Evolutionary conservation across 371 early-diverging fungal genomes (phyloP).

Genomic region (Apophysomyces ossiformis): DNA sequence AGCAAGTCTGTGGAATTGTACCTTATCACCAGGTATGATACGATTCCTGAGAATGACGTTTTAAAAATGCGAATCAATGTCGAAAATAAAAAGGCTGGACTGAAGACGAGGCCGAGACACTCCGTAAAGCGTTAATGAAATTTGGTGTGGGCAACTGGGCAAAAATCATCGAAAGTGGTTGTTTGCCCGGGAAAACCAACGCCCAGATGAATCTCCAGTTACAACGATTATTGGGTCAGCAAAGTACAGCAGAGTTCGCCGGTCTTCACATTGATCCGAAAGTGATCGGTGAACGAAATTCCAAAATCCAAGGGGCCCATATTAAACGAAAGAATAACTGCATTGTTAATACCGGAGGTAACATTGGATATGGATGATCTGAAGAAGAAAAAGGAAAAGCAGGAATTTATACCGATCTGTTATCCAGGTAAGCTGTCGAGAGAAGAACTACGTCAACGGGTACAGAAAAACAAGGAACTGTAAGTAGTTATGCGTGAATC

Average conservation of each 20-base stretch:
- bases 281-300: constrained; percentile 81
- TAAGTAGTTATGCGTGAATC: constrained; percentile 35
- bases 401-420: background rate
- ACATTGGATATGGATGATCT: constrained; percentile 68
- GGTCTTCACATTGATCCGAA: constrained; percentile 89
- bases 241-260: constrained; percentile 93
- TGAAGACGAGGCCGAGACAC: constrained; percentile 78
- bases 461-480: constrained; percentile 74
- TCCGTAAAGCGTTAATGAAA: constrained; percentile 84
- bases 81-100: constrained; percentile 76
- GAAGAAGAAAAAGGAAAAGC: background rate
- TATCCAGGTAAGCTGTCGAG: constrained; percentile 67
- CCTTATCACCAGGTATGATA: constrained; percentile 78
- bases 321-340: constrained; percentile 90
- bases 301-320: constrained; percentile 76
- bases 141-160: constrained; percentile 96
- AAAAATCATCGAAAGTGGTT: constrained; percentile 87
- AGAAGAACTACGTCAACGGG: constrained; percentile 72
- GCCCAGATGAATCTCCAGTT: constrained; percentile 95
- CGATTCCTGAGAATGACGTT: background rate
- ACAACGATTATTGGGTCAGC: constrained; percentile 92
- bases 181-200: constrained; percentile 87
- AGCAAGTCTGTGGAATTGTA: constrained; percentile 91
- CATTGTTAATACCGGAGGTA: constrained; percentile 86
- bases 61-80: background rate